Evolutionary conservation across 305 asterid species (phyloP), one percentile per base, ranked within the genome.

Genomic region (Fraxinus ornus): DNA sequence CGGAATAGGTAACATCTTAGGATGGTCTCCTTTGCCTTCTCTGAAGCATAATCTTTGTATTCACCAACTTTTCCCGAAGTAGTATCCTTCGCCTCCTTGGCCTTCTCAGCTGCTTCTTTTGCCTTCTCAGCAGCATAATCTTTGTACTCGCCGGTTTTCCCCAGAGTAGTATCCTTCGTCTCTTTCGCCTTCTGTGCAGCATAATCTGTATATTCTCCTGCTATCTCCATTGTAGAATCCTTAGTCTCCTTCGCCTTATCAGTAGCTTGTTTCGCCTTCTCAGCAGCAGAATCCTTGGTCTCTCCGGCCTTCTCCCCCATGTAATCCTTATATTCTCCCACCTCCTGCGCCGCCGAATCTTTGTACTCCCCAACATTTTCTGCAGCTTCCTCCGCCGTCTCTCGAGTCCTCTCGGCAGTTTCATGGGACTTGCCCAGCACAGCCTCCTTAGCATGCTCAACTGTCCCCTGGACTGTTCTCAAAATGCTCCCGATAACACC

Each of bases 391-490:
- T 30, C 82, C 2, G 85, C 75, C 4, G 83, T 84, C 15, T 78
- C 88, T 13, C 77, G 80, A 0, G 88, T 76, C 10, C 2, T 78
- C 0, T 82, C 88, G 0, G 88, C 87, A 0, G 92, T 66, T 21
- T 90, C 95, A 0, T 85, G 77, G 30, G 94, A 86, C 71, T 92
- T 92, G 3, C 96, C 96, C 74, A 88, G 32, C 0, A 92, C 94
- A 3, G 93, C 92, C 1, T 90, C 96, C 76, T 90, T 92, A 0
- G 96, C 96, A 0, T 90, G 91, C 3, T 75, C 94, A 13, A 92
- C 85, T 0, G 89, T 87, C 0, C 86, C 90, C 79, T 87, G 91
- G 26, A 90, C 91, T 0, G 90, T 81, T 77, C 84, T 85, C 41
- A 89, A 82, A 1, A 91, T n/a, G 78, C 85, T 81, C 2, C 92